A percentile compares a stretch with the other conserved stretches of the same genome.
Conservation (phyloP, 495 filamentous ascomycete species). For the Hypoxylon crocopeplum region DNA sequence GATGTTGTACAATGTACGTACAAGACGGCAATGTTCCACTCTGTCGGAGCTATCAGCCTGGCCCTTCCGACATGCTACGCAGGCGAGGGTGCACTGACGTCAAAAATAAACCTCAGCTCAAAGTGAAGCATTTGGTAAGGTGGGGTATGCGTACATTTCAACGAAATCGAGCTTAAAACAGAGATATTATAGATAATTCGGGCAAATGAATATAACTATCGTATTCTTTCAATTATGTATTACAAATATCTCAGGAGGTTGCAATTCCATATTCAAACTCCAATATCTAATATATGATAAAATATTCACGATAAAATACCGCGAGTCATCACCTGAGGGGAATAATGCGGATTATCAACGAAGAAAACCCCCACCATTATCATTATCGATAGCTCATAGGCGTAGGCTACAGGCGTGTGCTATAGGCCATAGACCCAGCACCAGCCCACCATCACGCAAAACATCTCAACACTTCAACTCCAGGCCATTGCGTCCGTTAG, state of each 20-base stretch:
- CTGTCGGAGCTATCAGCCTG: constrained; percentile 9
- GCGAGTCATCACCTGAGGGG: too few relatives aligned
- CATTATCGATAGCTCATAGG: constrained; percentile 4
- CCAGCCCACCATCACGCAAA: constrained; percentile 39
- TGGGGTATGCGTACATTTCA: neutral
- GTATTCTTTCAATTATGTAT: too few relatives aligned
- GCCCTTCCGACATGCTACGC: constrained; percentile 1
- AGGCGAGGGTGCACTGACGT: constrained; percentile 22
- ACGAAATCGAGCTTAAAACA: too few relatives aligned
- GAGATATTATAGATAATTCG: too few relatives aligned
- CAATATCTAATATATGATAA: too few relatives aligned
- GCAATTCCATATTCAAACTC: too few relatives aligned
- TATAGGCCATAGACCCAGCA: constrained; percentile 17
- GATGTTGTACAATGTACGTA: constrained; percentile 2
- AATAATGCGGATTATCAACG: constrained; percentile 18
- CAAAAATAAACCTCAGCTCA: constrained; percentile 2
- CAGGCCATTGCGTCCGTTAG: constrained; percentile 16
- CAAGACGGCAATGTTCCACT: constrained; percentile 2
- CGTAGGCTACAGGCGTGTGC: too few relatives aligned
- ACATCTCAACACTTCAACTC: constrained; percentile 36
- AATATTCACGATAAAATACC: too few relatives aligned
- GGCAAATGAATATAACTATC: too few relatives aligned
- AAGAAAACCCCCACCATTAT: constrained; percentile 35
- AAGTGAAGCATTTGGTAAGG: neutral
- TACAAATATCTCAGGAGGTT: too few relatives aligned